Evolutionary conservation across 2,329 filamentous ascomycete genomes (phyloP).

Genomic region (Trichothecium roseum): DNA sequence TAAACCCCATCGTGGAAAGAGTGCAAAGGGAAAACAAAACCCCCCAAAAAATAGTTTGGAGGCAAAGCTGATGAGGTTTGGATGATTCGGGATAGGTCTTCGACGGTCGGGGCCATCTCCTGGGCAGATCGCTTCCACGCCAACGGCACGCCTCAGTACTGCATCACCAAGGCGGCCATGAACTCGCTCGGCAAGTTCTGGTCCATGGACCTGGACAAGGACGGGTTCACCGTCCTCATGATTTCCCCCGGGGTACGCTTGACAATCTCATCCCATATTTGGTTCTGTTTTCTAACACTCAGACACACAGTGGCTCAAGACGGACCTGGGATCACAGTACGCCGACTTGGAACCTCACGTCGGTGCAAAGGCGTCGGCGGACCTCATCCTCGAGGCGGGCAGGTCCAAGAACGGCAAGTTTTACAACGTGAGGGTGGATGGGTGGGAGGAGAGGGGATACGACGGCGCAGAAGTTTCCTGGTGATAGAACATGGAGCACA

Average conservation of each 20-base stretch:
- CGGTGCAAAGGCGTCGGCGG: slow-evolving; percentile 18
- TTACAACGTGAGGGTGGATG: slow-evolving; percentile 3
- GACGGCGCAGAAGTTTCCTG: slow-evolving; percentile 2
- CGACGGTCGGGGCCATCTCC: too few species aligned
- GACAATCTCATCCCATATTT: neutral
- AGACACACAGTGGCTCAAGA: slow-evolving; percentile 30
- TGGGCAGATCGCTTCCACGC: too few species aligned
- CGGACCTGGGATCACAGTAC: slow-evolving; percentile 25
- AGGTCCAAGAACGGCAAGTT: slow-evolving; percentile 5
- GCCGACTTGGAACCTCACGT: slow-evolving; percentile 29
- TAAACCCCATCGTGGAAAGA: too few species aligned
- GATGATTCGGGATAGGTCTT: too few species aligned
- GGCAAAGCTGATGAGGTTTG: too few species aligned
- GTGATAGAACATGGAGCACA: too few species aligned
- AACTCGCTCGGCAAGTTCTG: slow-evolving; percentile 34
- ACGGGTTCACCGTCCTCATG: slow-evolving; percentile 29
- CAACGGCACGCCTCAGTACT: slow-evolving; percentile 23
- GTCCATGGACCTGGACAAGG: slow-evolving; percentile 18
- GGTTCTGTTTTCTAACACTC: neutral
- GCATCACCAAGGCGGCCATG: slow-evolving; percentile 33
- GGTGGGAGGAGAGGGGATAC: slow-evolving; percentile 5
- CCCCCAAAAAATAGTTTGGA: too few species aligned
- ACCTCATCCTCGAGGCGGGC: slow-evolving; percentile 2
- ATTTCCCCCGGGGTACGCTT: slow-evolving; percentile 30
- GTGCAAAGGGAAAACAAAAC: too few species aligned